Base-by-base conservation (phyloP, 192 early-diverging fungal species). In the Spizellomyces sp. region DNA sequence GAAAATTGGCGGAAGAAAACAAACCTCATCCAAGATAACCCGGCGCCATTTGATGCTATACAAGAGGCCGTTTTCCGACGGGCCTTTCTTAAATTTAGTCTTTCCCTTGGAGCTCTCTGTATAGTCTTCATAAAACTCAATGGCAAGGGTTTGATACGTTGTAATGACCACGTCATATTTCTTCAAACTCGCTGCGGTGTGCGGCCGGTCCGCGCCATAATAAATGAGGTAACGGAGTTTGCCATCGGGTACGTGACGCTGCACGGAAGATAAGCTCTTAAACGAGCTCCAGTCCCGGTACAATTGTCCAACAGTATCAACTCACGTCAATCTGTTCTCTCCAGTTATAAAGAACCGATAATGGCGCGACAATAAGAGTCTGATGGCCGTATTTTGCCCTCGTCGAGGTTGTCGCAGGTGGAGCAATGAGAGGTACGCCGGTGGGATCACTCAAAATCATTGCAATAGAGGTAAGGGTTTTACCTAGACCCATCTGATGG, bases 1-100 rank as follows among this genome's bases (percentile, higher is more conserved):
- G 27, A 36, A 36, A 36, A 36, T 3, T 36, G 27, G 27, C 27
- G 3, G 4, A 3, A 61, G 14, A n/a, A 94, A 56, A 74, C 94
- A 92, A 2, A 92, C 94, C 73, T 95, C 94, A 66, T 95, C 94
- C 48, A 95, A 70, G 36, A 95, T 85, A n/a, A 94, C 80, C 50
- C 94, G 80, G 71, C 89, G 88, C 85, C 91, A 96, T 22, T 91
- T 81, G 5, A 94, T 78, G 8, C 79, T 78, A 19, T 84, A 82
- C 15, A 93, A 58, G 7, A n/a, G 10, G 17, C 59, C 45, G 22
- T 17, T 27, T 50, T 61, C 43, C 4, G 17, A 15, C 52, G 52
- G 52, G 1, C 14, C 14, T 15, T 54, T 19, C 14, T 54, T 19
- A 15, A 2, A 3, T 19, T 19, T 19, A 15, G 15, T 54, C 52